Evolutionary conservation across 139 green algal genomes (phyloP).

Genomic region (Volvox reticuliferus): DNA sequence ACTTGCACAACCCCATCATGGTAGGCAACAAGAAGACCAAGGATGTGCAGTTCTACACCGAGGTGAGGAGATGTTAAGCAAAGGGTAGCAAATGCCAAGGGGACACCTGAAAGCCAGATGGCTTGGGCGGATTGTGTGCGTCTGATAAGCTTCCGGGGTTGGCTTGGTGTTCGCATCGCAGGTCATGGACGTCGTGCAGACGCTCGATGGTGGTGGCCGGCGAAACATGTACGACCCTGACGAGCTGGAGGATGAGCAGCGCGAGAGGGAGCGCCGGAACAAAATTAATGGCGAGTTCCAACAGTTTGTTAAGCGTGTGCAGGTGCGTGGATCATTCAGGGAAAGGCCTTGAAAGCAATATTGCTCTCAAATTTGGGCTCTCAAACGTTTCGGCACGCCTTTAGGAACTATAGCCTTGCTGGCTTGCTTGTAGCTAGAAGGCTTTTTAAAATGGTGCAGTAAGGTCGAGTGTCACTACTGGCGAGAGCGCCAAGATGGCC

Average conservation of each 20-base stretch:
- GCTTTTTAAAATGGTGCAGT: too few relatives aligned
- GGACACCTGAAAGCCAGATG: too few relatives aligned
- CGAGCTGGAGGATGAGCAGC: conserved; percentile 99
- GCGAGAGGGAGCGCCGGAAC: conserved; percentile 94
- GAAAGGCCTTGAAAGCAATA: too few relatives aligned
- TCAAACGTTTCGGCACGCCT: too few relatives aligned
- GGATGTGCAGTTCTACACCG: conserved; percentile 98
- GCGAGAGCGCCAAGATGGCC: too few relatives aligned
- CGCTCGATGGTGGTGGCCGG: conserved; percentile 86
- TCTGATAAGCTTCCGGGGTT: too few relatives aligned
- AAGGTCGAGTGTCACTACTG: too few relatives aligned
- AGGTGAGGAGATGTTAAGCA: conserved; percentile 59
- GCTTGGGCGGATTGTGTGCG: too few relatives aligned
- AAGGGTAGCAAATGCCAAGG: too few relatives aligned
- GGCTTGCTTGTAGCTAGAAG: neutral
- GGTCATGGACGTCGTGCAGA: conserved; percentile 96
- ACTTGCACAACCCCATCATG: conserved; percentile 99
- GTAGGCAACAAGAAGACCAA: conserved; percentile 99
- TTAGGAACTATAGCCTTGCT: neutral
- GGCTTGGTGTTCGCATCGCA: neutral
- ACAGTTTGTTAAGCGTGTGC: conserved; percentile 69
- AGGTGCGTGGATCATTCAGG: conserved; percentile 45
- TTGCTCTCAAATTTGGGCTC: too few relatives aligned
- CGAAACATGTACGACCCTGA: conserved; percentile 95
- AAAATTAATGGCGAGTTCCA: conserved; percentile 91